phyloP scores from a whole-genome alignment of 768 basidiomycete genomes.

The Lanmaoa rubissima region DNA sequence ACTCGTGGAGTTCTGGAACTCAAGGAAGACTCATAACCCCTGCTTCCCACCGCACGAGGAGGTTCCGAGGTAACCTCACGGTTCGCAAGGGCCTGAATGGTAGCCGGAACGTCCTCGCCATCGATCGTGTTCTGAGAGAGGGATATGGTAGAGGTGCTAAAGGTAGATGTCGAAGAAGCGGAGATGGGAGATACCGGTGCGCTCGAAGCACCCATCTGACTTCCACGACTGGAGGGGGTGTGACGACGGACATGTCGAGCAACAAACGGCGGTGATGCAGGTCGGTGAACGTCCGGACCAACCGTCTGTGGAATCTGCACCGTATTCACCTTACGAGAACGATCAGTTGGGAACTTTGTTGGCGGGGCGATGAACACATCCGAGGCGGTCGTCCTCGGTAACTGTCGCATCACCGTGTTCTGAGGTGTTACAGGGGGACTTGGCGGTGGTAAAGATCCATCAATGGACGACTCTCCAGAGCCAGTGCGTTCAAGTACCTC shows the following conservation, averaged over 20 bases:
- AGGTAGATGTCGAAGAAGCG: constrained; percentile 27
- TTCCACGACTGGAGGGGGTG: constrained; percentile 32
- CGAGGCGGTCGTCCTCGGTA: constrained; percentile 6
- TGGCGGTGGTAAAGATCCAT: constrained; percentile 22
- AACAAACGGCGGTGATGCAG: constrained; percentile 36
- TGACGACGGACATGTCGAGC: constrained; percentile 34
- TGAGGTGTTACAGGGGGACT: constrained; percentile 25
- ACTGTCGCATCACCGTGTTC: constrained; percentile 12
- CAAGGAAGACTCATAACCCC: constrained; percentile 11
- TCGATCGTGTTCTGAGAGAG: constrained; percentile 16
- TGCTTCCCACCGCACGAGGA: constrained; percentile 17
- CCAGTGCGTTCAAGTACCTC: constrained; percentile 31
- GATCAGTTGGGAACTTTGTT: constrained; percentile 9
- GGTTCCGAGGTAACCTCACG: constrained; percentile 26
- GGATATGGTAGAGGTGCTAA: constrained; percentile 21
- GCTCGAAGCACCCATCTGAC: constrained; percentile 29
- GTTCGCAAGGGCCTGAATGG: constrained; percentile 12
- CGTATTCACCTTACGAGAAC: constrained; percentile 25
- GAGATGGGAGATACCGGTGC: constrained; percentile 34
- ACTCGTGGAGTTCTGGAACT: constrained; percentile 24
- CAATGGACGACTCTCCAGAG: constrained; percentile 25
- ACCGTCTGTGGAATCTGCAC: constrained; percentile 23
- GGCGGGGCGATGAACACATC: constrained; percentile 19
- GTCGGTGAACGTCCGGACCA: constrained; percentile 17
- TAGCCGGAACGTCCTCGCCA: constrained; percentile 19